Conservation (phyloP, 2,329 filamentous ascomycete species). For the Alternaria brassicicola region DNA sequence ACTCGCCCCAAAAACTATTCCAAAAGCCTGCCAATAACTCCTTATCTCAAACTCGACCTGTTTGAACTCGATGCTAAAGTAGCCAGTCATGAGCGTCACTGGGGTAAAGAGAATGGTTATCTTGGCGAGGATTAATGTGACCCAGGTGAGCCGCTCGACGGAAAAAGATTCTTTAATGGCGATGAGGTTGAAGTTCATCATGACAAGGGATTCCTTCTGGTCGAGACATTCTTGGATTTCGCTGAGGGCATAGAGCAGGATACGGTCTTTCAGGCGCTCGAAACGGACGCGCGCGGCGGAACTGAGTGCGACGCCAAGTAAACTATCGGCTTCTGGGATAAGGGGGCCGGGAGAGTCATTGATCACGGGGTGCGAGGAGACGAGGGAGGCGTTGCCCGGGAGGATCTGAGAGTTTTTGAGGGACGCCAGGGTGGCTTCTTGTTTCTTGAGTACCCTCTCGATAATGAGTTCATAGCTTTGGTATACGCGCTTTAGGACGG, state of each 20-base stretch:
- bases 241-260: slow-evolving; percentile 65
- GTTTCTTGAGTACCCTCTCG: slow-evolving; percentile 60
- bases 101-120: slow-evolving; percentile 77
- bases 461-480: slow-evolving; percentile 66
- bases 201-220: slow-evolving; percentile 73
- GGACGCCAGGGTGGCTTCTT: slow-evolving; percentile 51
- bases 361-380: slow-evolving; percentile 27
- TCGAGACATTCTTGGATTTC: slow-evolving; percentile 68
- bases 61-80: slow-evolving; percentile 71
- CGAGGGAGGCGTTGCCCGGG: slow-evolving; percentile 38
- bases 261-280: slow-evolving; percentile 63
- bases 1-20: slow-evolving; percentile 65
- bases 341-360: slow-evolving; percentile 24
- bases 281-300: slow-evolving; percentile 63
- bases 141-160: slow-evolving; percentile 73
- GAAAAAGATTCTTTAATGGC: slow-evolving; percentile 75
- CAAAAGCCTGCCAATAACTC: slow-evolving; percentile 73
- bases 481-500: slow-evolving; percentile 66
- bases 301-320: slow-evolving; percentile 54
- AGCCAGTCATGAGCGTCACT: slow-evolving; percentile 74
- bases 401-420: slow-evolving; percentile 53
- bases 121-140: slow-evolving; percentile 75
- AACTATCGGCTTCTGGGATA: slow-evolving; percentile 45
- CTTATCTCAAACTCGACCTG: slow-evolving; percentile 65
- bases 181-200: slow-evolving; percentile 78